A percentile compares a stretch with the other conserved stretches of the same genome.
Conservation (phyloP, 257 asterid species). For the Solanum lycopersicoides region DNA sequence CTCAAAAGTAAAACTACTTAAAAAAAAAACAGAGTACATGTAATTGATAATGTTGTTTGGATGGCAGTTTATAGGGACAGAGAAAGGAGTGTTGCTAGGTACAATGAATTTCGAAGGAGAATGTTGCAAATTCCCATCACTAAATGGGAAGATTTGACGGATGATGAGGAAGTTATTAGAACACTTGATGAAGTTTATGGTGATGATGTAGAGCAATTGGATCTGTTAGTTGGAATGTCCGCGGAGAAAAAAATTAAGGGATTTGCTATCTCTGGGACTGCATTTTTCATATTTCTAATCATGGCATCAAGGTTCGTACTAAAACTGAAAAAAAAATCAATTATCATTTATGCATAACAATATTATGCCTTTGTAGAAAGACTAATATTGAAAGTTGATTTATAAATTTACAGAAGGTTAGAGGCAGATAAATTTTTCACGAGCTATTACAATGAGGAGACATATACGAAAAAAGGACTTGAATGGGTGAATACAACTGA, state of each 20-base stretch:
- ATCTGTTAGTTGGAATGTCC: slow-evolving; percentile 38
- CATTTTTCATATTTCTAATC: slow-evolving; percentile 42
- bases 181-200: slow-evolving; percentile 33
- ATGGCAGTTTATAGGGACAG: slow-evolving; percentile 53
- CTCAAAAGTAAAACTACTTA: not conserved
- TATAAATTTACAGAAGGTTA: slow-evolving; percentile 25
- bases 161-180: slow-evolving; percentile 28
- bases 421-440: slow-evolving; percentile 57
- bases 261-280: slow-evolving; percentile 58
- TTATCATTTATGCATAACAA: not conserved
- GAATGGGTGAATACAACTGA: slow-evolving; percentile 62
- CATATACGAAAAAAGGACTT: slow-evolving; percentile 47
- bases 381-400: not conserved
- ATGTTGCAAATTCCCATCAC: slow-evolving; percentile 44
- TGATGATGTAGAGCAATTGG: slow-evolving; percentile 44
- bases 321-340: not conserved
- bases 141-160: slow-evolving; percentile 56
- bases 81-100: slow-evolving; percentile 52
- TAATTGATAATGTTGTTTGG: not conserved
- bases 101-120: slow-evolving; percentile 47
- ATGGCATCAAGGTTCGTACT: slow-evolving; percentile 43
- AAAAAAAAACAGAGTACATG: not conserved
- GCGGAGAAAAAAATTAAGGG: slow-evolving; percentile 58
- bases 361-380: not conserved
- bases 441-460: slow-evolving; percentile 38